These are phyloP conservation scores for Fusarium irregulare DNA, from an alignment of 2,329 filamentous ascomycete species.

Conservation along the genomic window DNA sequence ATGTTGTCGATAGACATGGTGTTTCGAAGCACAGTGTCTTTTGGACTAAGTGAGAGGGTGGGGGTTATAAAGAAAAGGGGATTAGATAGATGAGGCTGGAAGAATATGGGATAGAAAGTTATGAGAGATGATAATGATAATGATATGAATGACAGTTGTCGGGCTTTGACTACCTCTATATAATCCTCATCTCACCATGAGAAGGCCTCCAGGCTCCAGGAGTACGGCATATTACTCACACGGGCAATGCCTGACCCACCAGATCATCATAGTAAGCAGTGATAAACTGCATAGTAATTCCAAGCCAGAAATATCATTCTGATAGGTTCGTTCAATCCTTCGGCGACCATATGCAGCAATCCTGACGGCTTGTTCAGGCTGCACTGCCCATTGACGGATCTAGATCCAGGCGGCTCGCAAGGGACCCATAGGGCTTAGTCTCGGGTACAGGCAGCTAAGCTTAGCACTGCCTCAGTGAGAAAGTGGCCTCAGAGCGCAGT, in stretches of 20 bases:
- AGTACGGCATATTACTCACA: constrained; percentile 32
- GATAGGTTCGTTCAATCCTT: constrained; percentile 4
- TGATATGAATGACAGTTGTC: background rate
- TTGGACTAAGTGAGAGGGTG: background rate
- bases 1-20: constrained; percentile 34
- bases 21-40: background rate
- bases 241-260: constrained; percentile 12
- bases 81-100: too few species aligned
- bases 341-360: constrained; percentile 1
- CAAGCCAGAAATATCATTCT: background rate
- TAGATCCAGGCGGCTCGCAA: constrained; percentile 16
- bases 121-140: background rate
- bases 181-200: background rate
- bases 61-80: too few species aligned
- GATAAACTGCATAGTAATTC: background rate
- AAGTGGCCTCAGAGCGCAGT: background rate
- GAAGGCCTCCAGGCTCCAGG: background rate
- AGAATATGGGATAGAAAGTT: background rate
- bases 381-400: constrained; percentile 20
- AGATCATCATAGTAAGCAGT: background rate
- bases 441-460: background rate
- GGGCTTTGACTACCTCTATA: background rate
- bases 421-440: constrained; percentile 17
- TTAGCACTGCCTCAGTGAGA: background rate
- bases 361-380: background rate